Conservation (phyloP, 768 basidiomycete genomes). For the Leccinellum luteum region DNA sequence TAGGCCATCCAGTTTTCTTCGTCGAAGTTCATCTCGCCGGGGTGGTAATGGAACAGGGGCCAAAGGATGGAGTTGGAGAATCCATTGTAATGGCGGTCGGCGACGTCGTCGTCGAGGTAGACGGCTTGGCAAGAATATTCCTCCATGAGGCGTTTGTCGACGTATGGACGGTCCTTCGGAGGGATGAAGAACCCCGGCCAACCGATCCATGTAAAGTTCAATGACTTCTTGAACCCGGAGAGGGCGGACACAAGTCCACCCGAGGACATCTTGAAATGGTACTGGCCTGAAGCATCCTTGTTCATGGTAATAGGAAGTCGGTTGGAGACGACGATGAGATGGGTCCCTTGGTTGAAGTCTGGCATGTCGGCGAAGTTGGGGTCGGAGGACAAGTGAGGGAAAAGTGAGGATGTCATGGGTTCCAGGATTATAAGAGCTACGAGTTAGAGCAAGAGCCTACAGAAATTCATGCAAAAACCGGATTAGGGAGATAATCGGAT, state of each 20-base stretch:
- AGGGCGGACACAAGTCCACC: conserved; percentile 97
- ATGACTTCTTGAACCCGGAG: conserved; percentile 96
- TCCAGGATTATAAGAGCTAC: conserved; percentile 29
- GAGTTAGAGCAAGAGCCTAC: conserved; percentile 10
- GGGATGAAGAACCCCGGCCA: conserved; percentile 97
- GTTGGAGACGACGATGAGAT: conserved; percentile 95
- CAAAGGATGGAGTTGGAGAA: conserved; percentile 99
- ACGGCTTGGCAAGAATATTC: conserved; percentile 98
- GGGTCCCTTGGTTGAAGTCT: conserved; percentile 48
- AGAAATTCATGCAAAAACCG: conserved; percentile 23
- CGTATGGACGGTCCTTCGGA: conserved; percentile 81
- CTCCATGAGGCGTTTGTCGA: conserved; percentile 89
- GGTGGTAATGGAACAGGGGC: conserved; percentile 99
- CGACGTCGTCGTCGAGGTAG: conserved; percentile 95
- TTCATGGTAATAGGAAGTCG: conserved; percentile 93
- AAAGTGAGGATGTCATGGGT: conserved; percentile 28
- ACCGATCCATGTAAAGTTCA: conserved; percentile 97
- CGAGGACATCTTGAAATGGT: conserved; percentile 99
- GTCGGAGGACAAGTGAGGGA: conserved; percentile 23
- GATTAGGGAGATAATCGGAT: conserved; percentile 37
- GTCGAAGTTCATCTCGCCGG: conserved; percentile 99
- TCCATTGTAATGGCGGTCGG: conserved; percentile 97
- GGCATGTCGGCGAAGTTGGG: conserved; percentile 40
- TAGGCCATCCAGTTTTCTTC: conserved; percentile 98
- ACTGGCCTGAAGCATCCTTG: conserved; percentile 89